Base-by-base conservation (phyloP, 23 red algal genomes). In the Chondrus crispus region DNA sequence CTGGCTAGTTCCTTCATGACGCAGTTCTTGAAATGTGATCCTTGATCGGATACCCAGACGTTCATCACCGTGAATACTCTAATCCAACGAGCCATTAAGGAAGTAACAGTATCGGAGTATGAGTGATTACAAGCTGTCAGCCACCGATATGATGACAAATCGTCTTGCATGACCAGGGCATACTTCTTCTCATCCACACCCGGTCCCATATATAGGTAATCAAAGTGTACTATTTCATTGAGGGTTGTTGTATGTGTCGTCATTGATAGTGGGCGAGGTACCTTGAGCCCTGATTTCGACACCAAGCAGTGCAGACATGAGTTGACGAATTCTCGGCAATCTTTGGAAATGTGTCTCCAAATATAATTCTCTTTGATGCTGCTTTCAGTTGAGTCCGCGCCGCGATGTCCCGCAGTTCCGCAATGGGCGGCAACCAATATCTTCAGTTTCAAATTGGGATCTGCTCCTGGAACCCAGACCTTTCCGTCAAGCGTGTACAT, bases 201-300 rank as follows among this genome's bases (percentile, higher is more conserved):
- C 51, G 78, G 78, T 29, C 84, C 84, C 41, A 88, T 74, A 36
- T 74, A 88, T 13, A 75, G 46, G 49, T 55, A 89, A 79, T 89
- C 85, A 62, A 22, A 72, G 39, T 89, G 85, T 40, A 89, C 6
- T 4, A 89, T 51, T 30, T 89, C 70, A 46, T 89, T 79, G 10
- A 49, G 48, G 3, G 26, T 18, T 41, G 68, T 42, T 1, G 22
- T 71, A 51, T 89, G 85, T 1, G 78, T 33, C 4, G 70, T 72
- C 40, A 16, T 75, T 28, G 41, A 57, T 30, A 49, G 20, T 18
- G 70, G 70, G 2, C 70, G 10, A 2, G 85, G 70, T n/a, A 82
- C 42, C 28, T 38, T 37, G 50, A 32, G 11, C 44, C 43, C 57
- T 3, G 16, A 18, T 44, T 26, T 76, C 20, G 82, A 6, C 7